Base-by-base conservation (phyloP, 192 early-diverging fungal genomes). In the Podila clonocystis region DNA sequence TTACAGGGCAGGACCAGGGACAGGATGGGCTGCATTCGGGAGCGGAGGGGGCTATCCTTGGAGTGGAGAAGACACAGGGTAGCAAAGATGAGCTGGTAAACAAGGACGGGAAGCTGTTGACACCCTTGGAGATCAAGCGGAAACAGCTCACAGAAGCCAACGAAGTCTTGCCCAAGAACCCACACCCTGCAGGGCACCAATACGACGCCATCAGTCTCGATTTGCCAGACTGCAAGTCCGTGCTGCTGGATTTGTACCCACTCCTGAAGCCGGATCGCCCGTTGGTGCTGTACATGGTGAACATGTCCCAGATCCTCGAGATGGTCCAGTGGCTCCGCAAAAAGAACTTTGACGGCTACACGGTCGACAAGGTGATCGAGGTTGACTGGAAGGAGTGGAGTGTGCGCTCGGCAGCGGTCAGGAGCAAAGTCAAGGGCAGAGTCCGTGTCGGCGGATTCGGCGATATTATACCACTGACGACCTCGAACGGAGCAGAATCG, bases 241-340 rank as follows among this genome's bases (percentile, higher is more conserved):
- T 75, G 12, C 65, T 88, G 4, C 41, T 73, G 0, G 70, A 63
- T 17, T 33, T 89, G 7, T 55, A 83, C 7, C 85, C 87, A 7
- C 63, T 75, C 3, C 61, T 89, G 22, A 79, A 82, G n/a, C 82
- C 84, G 12, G 88, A 87, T 67, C 82, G 86, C 4, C 87, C 86
- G 67, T 61, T 89, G 63, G 83, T 86, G 19, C 83, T 87, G 17
- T 89, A 89, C 64, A 75, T 89, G 41, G 87, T 87, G 29, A 89
- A 89, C 60, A 85, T 89, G 84, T 86, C 88, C 3, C 88, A 89
- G 52, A 82, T 89, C 20, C 68, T 89, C 13, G 82, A 86, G 20
- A 58, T 89, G 11, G 74, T 82, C 12, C 75, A 85, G 29, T 62
- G 74, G 61, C 67, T 89, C 34, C 65, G 77, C 22, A 59, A 62